These are phyloP conservation scores for Nemania sp. DNA, from an alignment of 2,329 filamentous ascomycete genomes.

Conservation along the genomic window DNA sequence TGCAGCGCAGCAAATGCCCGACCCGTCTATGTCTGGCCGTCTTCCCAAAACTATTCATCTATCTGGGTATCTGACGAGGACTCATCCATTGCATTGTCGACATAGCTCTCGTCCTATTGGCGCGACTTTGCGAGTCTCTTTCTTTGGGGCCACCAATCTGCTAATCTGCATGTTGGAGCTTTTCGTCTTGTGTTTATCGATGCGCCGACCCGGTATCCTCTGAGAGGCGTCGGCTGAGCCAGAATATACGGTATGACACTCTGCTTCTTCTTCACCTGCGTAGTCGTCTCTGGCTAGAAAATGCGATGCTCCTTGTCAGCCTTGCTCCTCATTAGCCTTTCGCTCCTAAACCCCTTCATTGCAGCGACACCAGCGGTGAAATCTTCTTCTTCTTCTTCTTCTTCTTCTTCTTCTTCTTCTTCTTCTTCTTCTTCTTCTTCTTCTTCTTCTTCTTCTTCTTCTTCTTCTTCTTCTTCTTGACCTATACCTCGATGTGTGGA, in stretches of 20 bases:
- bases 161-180: neutral
- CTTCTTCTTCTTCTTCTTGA: neutral
- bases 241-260: conserved; percentile 17
- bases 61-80: neutral
- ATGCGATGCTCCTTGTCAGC: neutral
- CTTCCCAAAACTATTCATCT: conserved; percentile 33
- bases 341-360: no score
- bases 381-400: no score
- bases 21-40: conserved; percentile 21
- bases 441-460: neutral
- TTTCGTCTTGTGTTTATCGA: conserved; percentile 4
- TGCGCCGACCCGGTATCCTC: conserved; percentile 1
- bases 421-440: neutral
- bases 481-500: neutral
- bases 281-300: neutral
- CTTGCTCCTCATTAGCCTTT: neutral
- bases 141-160: neutral
- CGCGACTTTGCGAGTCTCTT: neutral
- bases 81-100: neutral
- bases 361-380: neutral
- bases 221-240: conserved; percentile 13
- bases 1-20: conserved; percentile 30
- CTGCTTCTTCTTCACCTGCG: neutral
- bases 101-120: neutral
- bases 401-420: neutral